A percentile compares a stretch with the other conserved stretches of the same genome.
Conservation (phyloP, 208 protist species). For the Crithidia fasciculata region DNA sequence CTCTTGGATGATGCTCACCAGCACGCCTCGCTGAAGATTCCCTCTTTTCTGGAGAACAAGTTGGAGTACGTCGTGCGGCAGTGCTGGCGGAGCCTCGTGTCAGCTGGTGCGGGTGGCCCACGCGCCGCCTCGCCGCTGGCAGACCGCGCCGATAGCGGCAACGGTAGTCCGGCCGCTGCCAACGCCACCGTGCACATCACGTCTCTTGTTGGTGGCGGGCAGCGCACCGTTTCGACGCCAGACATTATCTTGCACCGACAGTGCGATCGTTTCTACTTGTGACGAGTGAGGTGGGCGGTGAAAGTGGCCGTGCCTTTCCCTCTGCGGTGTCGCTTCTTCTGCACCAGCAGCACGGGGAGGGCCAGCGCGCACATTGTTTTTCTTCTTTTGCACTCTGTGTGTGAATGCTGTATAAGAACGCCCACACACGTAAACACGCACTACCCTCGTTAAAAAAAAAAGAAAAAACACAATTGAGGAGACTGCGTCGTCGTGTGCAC, state of each 20-base stretch:
- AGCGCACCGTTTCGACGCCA: background rate
- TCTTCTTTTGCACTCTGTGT: background rate
- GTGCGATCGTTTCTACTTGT: background rate
- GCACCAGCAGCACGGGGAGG: too few relatives aligned
- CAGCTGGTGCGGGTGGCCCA: background rate
- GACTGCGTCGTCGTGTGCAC: background rate
- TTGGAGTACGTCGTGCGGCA: slow-evolving; percentile 18
- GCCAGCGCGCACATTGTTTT: background rate
- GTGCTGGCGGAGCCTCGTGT: slow-evolving; percentile 4
- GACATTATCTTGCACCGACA: slow-evolving; percentile 10
- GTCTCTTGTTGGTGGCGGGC: background rate
- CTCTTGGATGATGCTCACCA: background rate
- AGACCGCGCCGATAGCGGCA: background rate
- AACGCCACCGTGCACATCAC: background rate
- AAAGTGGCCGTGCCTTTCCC: background rate
- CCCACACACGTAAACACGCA: too few relatives aligned
- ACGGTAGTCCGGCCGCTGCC: background rate
- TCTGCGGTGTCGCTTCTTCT: background rate
- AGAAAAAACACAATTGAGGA: background rate
- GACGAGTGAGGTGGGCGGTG: too few relatives aligned
- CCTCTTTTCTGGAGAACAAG: background rate
- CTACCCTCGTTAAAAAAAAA: too few relatives aligned
- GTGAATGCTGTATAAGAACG: background rate
- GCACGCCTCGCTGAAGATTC: background rate
- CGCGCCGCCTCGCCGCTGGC: too few relatives aligned